Conservation (phyloP, 352 stramenopile genomes). For the Aphanomyces stellatus region DNA sequence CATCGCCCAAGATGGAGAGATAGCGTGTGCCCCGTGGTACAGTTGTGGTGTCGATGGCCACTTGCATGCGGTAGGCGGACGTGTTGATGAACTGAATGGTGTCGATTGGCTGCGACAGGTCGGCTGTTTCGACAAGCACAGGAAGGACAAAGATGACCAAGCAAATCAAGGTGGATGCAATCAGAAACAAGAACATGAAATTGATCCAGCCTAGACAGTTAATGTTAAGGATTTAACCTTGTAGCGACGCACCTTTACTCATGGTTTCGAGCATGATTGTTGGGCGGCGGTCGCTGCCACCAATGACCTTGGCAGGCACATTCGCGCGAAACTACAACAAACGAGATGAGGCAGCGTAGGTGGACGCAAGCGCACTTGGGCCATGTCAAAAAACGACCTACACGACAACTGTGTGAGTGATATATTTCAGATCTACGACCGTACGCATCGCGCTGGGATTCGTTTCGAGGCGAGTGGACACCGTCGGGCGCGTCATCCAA, state of each 20-base stretch:
- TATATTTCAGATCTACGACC: too few relatives aligned
- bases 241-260: slow-evolving; percentile 1
- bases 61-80: too few relatives aligned
- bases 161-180: background rate
- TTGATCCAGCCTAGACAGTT: slow-evolving; percentile 6
- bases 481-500: too few relatives aligned
- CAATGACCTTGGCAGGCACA: too few relatives aligned
- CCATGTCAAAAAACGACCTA: too few relatives aligned
- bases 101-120: background rate
- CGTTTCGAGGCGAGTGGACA: too few relatives aligned
- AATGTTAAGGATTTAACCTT: background rate
- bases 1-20: background rate
- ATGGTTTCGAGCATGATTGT: slow-evolving; percentile 15
- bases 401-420: too few relatives aligned
- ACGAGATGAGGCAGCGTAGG: too few relatives aligned
- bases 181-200: slow-evolving; percentile 15
- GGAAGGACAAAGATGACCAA: background rate
- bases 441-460: too few relatives aligned
- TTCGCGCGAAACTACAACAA: too few relatives aligned
- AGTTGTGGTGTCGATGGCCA: background rate
- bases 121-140: background rate
- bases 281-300: background rate
- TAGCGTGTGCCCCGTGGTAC: background rate
- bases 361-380: too few relatives aligned
- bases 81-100: background rate